These are phyloP conservation scores for Dioscorea dumetorum DNA, from an alignment of 106 monocot species.

Conservation along the genomic window DNA sequence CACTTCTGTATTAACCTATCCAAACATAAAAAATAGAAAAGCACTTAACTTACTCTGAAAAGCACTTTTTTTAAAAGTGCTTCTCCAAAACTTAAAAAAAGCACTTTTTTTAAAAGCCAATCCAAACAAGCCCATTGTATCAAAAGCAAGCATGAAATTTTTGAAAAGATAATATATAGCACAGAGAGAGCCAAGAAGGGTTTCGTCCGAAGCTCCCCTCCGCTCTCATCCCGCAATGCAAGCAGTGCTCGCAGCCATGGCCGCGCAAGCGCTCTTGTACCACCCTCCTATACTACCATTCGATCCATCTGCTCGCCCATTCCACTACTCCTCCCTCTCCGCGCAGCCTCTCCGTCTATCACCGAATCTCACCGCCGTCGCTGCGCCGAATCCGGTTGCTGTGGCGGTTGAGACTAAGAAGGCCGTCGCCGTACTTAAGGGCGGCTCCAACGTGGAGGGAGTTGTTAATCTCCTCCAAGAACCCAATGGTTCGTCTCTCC, in stretches of 20 bases:
- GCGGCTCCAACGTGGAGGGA: conserved; percentile 62
- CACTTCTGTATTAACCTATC: too few species aligned
- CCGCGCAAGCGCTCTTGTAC: conserved; percentile 29
- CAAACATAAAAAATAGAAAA: too few species aligned
- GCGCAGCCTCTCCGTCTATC: conserved; percentile 5
- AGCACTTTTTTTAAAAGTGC: too few species aligned
- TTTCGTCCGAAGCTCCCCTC: too few species aligned
- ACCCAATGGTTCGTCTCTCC: conserved; percentile 34
- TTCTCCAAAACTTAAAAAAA: too few species aligned
- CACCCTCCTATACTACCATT: conserved; percentile 10
- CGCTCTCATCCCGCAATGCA: conserved; percentile 12
- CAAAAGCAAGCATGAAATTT: too few species aligned
- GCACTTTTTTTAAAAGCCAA: too few species aligned
- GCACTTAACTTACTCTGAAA: too few species aligned
- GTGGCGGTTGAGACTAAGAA: conserved; percentile 51
- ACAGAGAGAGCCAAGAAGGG: too few species aligned
- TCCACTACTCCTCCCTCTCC: conserved; percentile 15
- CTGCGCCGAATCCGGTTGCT: conserved; percentile 11
- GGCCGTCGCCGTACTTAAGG: conserved; percentile 85
- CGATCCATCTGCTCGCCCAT: conserved; percentile 12
- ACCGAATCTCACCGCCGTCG: background rate
- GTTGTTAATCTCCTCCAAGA: conserved; percentile 70
- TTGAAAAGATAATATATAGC: too few species aligned
- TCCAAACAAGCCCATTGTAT: too few species aligned
- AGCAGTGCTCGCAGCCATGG: conserved; percentile 37